Percentiles rank a stretch among this genome's conserved stretches.
phyloP scores from a whole-genome alignment of 2,329 filamentous ascomycete species.

The Venturia oleaginea region DNA sequence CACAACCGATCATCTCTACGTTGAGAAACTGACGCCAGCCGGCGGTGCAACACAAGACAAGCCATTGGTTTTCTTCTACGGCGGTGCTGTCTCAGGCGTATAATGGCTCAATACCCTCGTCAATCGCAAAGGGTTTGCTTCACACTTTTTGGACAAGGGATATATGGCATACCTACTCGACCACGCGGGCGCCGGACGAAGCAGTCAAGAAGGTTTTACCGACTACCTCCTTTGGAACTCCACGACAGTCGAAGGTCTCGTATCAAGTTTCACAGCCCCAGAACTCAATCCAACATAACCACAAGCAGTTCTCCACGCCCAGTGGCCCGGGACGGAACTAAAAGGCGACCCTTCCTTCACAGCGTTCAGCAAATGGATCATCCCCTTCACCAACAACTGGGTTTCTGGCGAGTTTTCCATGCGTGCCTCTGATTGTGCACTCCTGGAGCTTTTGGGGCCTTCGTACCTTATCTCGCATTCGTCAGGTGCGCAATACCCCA shows the following conservation, averaged over 20 bases:
- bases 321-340: constrained; percentile 29
- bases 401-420: constrained; percentile 24
- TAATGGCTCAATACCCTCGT: constrained; percentile 41
- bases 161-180: constrained; percentile 42
- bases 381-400: constrained; percentile 23
- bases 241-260: constrained; percentile 17
- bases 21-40: constrained; percentile 22
- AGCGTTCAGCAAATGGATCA: constrained; percentile 33
- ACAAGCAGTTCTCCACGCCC: constrained; percentile 34
- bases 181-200: constrained; percentile 38
- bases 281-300: constrained; percentile 32
- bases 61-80: constrained; percentile 24
- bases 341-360: constrained; percentile 41
- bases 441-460: constrained; percentile 36
- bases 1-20: constrained; percentile 20
- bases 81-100: constrained; percentile 22
- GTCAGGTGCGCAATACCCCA: constrained; percentile 38
- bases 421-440: constrained; percentile 30
- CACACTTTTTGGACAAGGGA: constrained; percentile 37
- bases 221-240: constrained; percentile 30
- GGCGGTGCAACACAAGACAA: background rate
- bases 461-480: constrained; percentile 43
- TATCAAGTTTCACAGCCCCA: constrained; percentile 29
- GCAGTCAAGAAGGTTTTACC: constrained; percentile 15
- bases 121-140: constrained; percentile 40